phyloP scores from a whole-genome alignment of 768 basidiomycete species.

The Boletellus ananiceps region DNA sequence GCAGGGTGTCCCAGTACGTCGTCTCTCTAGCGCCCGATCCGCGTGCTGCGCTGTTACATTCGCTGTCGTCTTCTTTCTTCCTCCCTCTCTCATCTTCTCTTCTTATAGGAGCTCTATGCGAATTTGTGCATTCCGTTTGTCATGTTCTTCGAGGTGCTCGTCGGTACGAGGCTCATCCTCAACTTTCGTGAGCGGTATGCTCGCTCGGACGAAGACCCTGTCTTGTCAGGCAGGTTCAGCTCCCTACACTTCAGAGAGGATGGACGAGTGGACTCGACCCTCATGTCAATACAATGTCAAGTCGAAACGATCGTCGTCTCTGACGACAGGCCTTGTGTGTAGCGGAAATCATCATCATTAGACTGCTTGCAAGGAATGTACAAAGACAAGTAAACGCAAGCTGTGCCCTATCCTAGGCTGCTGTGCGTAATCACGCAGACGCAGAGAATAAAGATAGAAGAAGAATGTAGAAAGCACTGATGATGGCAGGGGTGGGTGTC shows the following conservation, averaged over 20 bases:
- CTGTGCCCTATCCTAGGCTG: neutral
- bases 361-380: conserved; percentile 6
- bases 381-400: conserved; percentile 15
- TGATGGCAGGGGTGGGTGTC: neutral
- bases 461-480: too few species aligned
- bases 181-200: conserved; percentile 29
- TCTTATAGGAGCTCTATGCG: conserved; percentile 21
- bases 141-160: conserved; percentile 28
- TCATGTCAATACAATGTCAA: conserved; percentile 12
- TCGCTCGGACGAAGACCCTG: conserved; percentile 7
- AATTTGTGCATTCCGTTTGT: conserved; percentile 30
- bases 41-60: neutral
- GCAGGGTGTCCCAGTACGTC: conserved; percentile 22
- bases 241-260: conserved; percentile 15
- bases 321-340: conserved; percentile 1
- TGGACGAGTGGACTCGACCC: conserved; percentile 1
- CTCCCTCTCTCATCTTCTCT: too few species aligned
- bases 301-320: conserved; percentile 14
- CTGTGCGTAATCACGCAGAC: conserved; percentile 5
- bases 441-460: too few species aligned
- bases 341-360: conserved; percentile 4
- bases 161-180: conserved; percentile 30
- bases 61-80: neutral
- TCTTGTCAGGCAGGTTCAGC: conserved; percentile 7
- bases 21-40: neutral